These are phyloP conservation scores for Arabidopsis lyrata DNA, from an alignment of 441 rosid genomes.

Conservation along the genomic window DNA sequence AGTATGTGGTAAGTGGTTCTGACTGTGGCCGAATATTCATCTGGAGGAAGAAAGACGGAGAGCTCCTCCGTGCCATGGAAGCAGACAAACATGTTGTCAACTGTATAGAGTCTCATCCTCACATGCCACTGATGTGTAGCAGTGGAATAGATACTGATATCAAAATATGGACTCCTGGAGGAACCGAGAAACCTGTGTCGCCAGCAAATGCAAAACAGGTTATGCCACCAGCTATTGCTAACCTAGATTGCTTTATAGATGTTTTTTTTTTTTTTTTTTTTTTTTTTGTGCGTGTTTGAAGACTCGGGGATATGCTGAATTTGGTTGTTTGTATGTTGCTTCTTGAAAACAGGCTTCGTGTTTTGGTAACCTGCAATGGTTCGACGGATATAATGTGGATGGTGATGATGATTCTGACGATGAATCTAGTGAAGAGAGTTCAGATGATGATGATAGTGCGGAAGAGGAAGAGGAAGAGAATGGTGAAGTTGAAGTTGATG, in stretches of 20 bases:
- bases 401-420: constrained; percentile 39
- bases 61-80: constrained; percentile 80
- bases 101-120: constrained; percentile 88
- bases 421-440: constrained; percentile 31
- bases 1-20: constrained; percentile 92
- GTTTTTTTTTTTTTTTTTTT: not conserved
- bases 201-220: constrained; percentile 62
- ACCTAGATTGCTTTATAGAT: not conserved
- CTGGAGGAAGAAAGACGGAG: constrained; percentile 88
- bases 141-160: constrained; percentile 80
- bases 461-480: constrained; percentile 23
- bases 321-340: constrained; percentile 14
- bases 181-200: constrained; percentile 59
- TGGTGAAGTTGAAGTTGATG: constrained; percentile 22
- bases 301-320: constrained; percentile 12
- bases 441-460: constrained; percentile 27
- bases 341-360: constrained; percentile 29
- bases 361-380: constrained; percentile 10
- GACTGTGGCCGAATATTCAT: constrained; percentile 90
- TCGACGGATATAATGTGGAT: constrained; percentile 25
- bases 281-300: not conserved
- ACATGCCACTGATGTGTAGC: constrained; percentile 66
- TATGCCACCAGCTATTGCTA: constrained; percentile 19
- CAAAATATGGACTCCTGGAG: constrained; percentile 84
- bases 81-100: constrained; percentile 80